phyloP scores from a whole-genome alignment of 345 rosid genomes.

The Boechera stricta region DNA sequence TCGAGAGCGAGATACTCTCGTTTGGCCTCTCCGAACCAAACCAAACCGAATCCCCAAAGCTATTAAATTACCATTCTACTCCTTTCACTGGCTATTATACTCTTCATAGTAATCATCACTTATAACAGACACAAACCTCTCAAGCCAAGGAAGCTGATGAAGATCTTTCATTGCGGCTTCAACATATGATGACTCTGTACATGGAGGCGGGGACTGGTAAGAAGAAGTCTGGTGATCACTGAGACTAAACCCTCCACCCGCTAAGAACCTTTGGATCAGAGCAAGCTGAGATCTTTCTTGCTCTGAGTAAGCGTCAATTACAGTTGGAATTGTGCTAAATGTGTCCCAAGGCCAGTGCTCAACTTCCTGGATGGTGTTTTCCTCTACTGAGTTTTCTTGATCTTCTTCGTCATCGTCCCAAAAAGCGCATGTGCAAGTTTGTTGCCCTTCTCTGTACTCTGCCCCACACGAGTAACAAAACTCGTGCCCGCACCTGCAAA shows the following conservation, averaged over 20 bases:
- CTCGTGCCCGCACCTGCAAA: constrained; percentile 87
- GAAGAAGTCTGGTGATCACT: constrained; percentile 68
- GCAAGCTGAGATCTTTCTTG: constrained; percentile 96
- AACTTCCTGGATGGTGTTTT: constrained; percentile 73
- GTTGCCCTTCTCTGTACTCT: constrained; percentile 75
- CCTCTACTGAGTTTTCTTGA: constrained; percentile 47
- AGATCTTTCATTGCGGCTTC: constrained; percentile 96
- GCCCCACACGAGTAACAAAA: constrained; percentile 97
- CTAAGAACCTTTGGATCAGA: constrained; percentile 87
- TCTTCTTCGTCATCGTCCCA: constrained; percentile 88
- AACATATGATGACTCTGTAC: constrained; percentile 72
- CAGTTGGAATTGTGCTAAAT: constrained; percentile 78
- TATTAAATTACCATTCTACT: constrained; percentile 4
- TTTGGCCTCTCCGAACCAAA: constrained; percentile 20
- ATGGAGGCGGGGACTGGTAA: constrained; percentile 87
- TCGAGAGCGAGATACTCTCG: constrained; percentile 61
- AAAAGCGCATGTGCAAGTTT: constrained; percentile 84
- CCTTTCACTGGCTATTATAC: constrained; percentile 61
- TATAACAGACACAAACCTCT: constrained; percentile 94
- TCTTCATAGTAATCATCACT: constrained; percentile 94
- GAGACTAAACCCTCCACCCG: constrained; percentile 86
- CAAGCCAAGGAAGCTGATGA: constrained; percentile 98
- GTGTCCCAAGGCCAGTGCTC: constrained; percentile 99
- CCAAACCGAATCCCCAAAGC: constrained; percentile 32
- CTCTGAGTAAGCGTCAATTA: constrained; percentile 90